Conservation (phyloP, 192 early-diverging fungal species). For the Backusella psychrophila region DNA sequence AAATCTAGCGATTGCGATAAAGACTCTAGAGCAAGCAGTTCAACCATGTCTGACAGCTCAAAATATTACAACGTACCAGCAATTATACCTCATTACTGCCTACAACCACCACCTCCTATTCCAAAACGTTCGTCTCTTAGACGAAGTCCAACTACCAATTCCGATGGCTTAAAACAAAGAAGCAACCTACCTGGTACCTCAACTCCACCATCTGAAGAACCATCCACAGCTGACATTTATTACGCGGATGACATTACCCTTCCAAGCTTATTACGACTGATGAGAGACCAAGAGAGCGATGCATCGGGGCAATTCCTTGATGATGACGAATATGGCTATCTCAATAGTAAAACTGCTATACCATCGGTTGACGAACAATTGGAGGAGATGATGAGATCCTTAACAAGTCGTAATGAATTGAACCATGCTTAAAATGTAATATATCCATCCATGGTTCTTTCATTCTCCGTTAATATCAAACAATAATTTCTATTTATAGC, state of each 20-base stretch:
- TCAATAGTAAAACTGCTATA: not conserved
- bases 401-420: not conserved
- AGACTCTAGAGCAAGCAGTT: not conserved
- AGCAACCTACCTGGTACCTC: not conserved
- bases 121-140: constrained; percentile 25
- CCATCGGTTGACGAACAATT: constrained; percentile 14
- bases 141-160: not conserved
- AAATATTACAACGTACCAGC: not conserved
- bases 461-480: not conserved
- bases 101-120: constrained; percentile 22
- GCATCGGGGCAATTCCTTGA: not conserved
- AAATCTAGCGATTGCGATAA: not conserved
- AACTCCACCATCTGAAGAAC: not conserved
- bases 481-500: not conserved
- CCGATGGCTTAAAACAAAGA: not conserved
- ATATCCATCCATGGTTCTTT: not conserved
- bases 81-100: not conserved
- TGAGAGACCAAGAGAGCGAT: not conserved
- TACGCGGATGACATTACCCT: constrained; percentile 5
- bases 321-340: not conserved
- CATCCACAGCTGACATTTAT: constrained; percentile 4
- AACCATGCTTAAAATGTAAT: constrained; percentile 4
- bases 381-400: constrained; percentile 13
- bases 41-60: not conserved
- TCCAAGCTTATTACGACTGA: constrained; percentile 7